Base-by-base conservation (phyloP, 305 asterid species). In the Ilex paraguariensis region DNA sequence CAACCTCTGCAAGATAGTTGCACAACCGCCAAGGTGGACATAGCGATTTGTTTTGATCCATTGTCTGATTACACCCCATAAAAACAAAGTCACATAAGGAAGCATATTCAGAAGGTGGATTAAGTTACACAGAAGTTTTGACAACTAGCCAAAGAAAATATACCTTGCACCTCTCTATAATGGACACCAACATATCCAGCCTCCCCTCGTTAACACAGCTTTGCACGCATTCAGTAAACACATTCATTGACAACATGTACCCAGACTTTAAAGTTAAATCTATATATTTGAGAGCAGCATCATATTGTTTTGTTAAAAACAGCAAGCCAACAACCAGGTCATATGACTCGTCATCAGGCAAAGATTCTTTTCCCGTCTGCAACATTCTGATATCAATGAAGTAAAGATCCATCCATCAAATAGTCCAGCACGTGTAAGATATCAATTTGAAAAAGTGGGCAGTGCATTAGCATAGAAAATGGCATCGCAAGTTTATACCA, bases 91-190 rank as follows among this genome's bases (percentile, higher is more conserved):
- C 53, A n/a, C 53, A 54, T 54, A 12, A 54, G 30, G 36, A 62
- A 56, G 33, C 66, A 68, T 39, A 39, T 48, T 36, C 39, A 69
- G 57, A 65, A 57, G 66, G 61, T 64, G 57, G 33, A 68, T 52
- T 54, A 28, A 4, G n/a, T 54, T 54, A 15, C 1, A 54, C 3
- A 54, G 30, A 54, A 54, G 32, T 28, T 54, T 54, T 58, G 31
- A 3, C 3, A 49, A 66, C 68, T 31, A 60, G 58, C 73, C 28
- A 64, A 73, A 55, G 55, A 17, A 68, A 17, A 49, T 42, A 62
- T 74, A 87, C 97, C 95, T 87, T 86, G 95, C 97, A 90, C 82
- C 73, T 86, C 78, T 84, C 95, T 56, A 87, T 75, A 68, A 87
- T 56, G 51, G 91, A 82, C 58, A 82, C 82, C 82, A 86, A 61